Evolutionary conservation across 148 eudicot species (phyloP), one percentile per base, ranked within the genome.

Genomic region (Bassia scoparia): DNA sequence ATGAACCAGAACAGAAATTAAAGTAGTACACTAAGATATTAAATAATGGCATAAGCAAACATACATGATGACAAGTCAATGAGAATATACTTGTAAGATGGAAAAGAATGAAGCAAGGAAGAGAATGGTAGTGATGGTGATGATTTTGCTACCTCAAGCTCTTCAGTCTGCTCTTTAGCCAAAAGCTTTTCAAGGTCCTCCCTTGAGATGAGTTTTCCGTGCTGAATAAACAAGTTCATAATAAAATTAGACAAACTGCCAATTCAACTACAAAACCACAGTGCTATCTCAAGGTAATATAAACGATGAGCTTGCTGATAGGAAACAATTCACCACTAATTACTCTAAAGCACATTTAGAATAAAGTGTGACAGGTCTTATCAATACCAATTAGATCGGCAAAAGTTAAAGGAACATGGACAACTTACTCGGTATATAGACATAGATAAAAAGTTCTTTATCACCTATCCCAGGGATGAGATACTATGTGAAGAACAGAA

Each of bases 91-190:
- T 10, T 37, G 9, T 55, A 38, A 43, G 29, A 58, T 56, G 72
- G 37, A 49, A 23, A 24, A 84, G 59, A 54, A n/a, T 35, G 33
- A 75, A 70, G 44, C 38, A 34, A 35, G 35, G 64, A 74, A 27
- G 70, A 62, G 21, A 68, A 33, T 17, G 5, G 53, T 62, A 33
- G 35, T 7, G 53, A 49, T 6, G 10, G 24, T 33, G 34, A 46
- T 52, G 35, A 77, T 13, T 38, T 24, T 12, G n/a, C 78, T 87
- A 92, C 99, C 97, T 89, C 93, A 58, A 76, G 74, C 72, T 80
- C 86, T 74, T 82, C 92, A 35, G 88, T 84, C 81, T 87, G 91
- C 90, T 89, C 97, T 67, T 86, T 83, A 66, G 92, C 85, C 86
- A 92, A 84, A 69, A 90, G 82, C 54, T 76, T 69, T 18, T 90